Evolutionary conservation across 805 yeast species (phyloP).

Genomic region (Isabelozyma gotoi): DNA sequence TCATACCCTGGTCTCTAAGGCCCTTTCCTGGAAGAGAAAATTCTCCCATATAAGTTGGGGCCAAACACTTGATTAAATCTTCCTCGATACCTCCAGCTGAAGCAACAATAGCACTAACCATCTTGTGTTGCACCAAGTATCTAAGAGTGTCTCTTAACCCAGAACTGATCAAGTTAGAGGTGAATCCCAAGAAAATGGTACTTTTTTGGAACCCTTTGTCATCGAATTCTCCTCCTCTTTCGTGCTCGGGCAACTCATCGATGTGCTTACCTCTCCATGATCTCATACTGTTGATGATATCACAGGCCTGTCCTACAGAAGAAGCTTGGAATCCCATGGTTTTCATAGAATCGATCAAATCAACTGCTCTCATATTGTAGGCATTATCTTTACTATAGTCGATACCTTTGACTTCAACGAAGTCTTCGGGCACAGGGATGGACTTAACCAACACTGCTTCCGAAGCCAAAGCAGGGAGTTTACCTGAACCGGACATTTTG

Average conservation of each 20-base stretch:
- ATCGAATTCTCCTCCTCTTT: conserved; percentile 69
- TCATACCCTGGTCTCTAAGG: conserved; percentile 92
- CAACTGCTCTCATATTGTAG: conserved; percentile 74
- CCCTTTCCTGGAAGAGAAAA: conserved; percentile 77
- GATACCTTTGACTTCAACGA: conserved; percentile 79
- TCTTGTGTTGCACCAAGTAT: conserved; percentile 87
- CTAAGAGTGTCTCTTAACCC: conserved; percentile 91
- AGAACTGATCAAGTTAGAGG: conserved; percentile 92
- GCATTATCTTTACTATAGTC: conserved; percentile 83
- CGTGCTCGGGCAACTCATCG: conserved; percentile 66
- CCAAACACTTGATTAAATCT: conserved; percentile 92
- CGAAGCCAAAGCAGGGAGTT: conserved; percentile 66
- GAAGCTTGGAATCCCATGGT: conserved; percentile 98
- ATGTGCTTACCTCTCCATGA: conserved; percentile 84
- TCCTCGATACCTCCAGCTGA: conserved; percentile 98
- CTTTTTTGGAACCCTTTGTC: conserved; percentile 77
- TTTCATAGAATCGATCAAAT: conserved; percentile 78
- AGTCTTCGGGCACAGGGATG: conserved; percentile 79
- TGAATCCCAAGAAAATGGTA: conserved; percentile 93
- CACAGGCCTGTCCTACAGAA: conserved; percentile 83
- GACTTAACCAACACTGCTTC: conserved; percentile 91
- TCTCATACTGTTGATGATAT: conserved; percentile 90
- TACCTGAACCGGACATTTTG: not conserved
- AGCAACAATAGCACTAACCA: conserved; percentile 94
- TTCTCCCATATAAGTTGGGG: conserved; percentile 95